Evolutionary conservation across 2,329 filamentous ascomycete genomes (phyloP), one percentile per base, ranked within the genome.

Genomic region (Colletotrichum sp.): DNA sequence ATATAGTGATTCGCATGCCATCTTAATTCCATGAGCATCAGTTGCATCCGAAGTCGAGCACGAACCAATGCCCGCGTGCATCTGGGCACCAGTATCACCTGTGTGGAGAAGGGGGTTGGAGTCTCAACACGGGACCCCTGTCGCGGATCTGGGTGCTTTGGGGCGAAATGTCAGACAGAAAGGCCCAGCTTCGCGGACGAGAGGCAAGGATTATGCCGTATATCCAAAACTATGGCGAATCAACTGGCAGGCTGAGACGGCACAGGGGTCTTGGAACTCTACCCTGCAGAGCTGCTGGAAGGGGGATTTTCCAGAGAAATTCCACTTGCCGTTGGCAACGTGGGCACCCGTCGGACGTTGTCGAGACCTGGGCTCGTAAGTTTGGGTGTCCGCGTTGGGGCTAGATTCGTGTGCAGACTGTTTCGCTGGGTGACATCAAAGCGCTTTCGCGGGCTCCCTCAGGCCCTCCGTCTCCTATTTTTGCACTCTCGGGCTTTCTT

Each of bases 201-300:
- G 49, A 69, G 32, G 22, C 73, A 76, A 62, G 73, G 73, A 69
- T 69, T 25, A 59, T 73, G 70, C 57, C 22, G 64, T 65, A 39
- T 44, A 73, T 73, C 15, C 73, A 69, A 76, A 76, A 76, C 73
- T 52, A 76, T 76, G 73, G 70, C 73, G 73, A 76, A 76, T 76
- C 73, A 73, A 73, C 57, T 49, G 57, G 57, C 19, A 36, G 34
- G 59, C 57, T 61, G 73, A 76, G 70, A 68, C 70, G 64, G 44
- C 59, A 64, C 70, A 76, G 70, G 73, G 73, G 44, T 64, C 49
- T 75, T 74, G 72, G 62, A 75, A 67, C 63, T 30, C 19, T 30
- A 32, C 34, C 62, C 30, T 69, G 52, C 57, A 62, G 30, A 30
- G 27, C 29, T 44, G 12, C 15, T 13, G 39, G 36, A 13, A 27